Conservation (phyloP, 129 eudicot genomes). For the Apium graveolens region DNA sequence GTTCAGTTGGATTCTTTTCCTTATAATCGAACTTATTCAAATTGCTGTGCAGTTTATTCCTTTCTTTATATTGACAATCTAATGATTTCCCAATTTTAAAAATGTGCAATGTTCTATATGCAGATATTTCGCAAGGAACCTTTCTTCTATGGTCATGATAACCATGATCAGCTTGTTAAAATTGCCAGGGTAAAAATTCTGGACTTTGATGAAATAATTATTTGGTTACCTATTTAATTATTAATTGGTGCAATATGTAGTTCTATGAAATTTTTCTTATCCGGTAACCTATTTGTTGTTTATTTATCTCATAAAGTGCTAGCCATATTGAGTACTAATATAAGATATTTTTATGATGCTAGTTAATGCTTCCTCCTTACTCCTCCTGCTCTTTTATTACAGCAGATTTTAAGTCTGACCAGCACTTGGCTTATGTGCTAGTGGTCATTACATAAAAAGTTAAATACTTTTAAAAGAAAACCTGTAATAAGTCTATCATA, state of each 20-base stretch:
- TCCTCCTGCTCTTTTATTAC: background rate
- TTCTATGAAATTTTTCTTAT: background rate
- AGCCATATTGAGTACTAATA: background rate
- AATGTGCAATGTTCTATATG: slow-evolving; percentile 7
- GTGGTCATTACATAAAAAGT: background rate
- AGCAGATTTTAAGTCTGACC: background rate
- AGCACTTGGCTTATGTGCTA: background rate
- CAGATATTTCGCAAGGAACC: slow-evolving; percentile 99
- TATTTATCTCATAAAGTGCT: background rate
- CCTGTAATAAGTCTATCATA: background rate
- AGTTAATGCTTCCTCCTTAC: background rate
- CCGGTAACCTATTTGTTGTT: background rate
- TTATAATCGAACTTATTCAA: background rate
- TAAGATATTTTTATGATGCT: background rate
- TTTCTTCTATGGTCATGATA: slow-evolving; percentile 99
- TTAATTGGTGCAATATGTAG: background rate
- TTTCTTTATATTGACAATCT: background rate
- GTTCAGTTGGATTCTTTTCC: background rate
- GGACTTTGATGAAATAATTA: slow-evolving; percentile 10
- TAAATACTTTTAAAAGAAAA: background rate
- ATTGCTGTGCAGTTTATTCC: background rate
- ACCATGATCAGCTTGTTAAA: slow-evolving; percentile 98
- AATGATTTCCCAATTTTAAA: background rate
- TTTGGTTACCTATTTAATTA: background rate
- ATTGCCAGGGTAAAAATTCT: slow-evolving; percentile 75